Conservation (phyloP, 345 rosid genomes). For the Euphorbia peplus region DNA sequence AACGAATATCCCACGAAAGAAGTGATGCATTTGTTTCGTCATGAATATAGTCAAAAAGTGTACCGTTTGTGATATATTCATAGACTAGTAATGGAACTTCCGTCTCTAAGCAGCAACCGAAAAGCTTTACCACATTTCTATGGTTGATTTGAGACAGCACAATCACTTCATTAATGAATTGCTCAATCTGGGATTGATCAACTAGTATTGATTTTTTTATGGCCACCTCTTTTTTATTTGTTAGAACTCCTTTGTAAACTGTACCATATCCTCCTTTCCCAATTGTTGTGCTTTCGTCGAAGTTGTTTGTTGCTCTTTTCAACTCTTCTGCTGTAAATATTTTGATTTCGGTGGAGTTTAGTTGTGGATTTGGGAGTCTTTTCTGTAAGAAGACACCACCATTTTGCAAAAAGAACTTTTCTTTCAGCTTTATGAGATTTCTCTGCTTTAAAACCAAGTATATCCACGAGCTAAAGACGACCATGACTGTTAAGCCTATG, state of each 20-base stretch:
- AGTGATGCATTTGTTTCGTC: neutral
- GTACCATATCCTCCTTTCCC: constrained; percentile 8
- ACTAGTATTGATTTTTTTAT: neutral
- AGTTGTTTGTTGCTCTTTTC: neutral
- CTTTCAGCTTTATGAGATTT: neutral
- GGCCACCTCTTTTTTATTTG: constrained; percentile 1
- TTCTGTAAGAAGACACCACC: neutral
- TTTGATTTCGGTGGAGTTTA: neutral
- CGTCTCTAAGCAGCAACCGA: constrained; percentile 5
- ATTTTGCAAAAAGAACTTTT: neutral
- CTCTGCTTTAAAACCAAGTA: neutral
- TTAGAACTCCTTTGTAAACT: constrained; percentile 7
- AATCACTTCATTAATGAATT: constrained; percentile 11
- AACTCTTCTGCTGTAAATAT: constrained; percentile 3
- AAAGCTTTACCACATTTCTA: constrained; percentile 10
- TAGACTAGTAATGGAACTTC: constrained; percentile 9
- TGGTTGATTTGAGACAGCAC: constrained; percentile 12
- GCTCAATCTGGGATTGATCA: neutral
- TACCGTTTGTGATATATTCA: constrained; percentile 11
- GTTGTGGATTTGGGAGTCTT: neutral
- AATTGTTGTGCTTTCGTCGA: constrained; percentile 2
- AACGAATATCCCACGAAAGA: constrained; percentile 14
- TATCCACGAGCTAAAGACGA: neutral
- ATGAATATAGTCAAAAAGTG: constrained; percentile 15
- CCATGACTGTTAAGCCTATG: neutral